Conservation (phyloP, 176 grass and related monocot genomes). For the Lolium multiflorum region DNA sequence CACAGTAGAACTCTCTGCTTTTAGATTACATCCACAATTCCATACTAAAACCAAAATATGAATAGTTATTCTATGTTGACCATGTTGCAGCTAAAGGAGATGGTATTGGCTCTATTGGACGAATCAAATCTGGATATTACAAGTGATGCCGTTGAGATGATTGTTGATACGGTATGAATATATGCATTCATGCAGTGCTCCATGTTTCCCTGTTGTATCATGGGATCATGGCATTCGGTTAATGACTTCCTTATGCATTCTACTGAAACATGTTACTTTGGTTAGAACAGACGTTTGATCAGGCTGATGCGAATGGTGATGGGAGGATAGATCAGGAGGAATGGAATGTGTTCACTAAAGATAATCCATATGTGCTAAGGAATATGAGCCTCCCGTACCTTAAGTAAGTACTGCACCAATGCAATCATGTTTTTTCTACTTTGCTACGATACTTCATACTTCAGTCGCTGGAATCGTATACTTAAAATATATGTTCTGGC, state of each 20-base stretch:
- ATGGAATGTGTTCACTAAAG: conserved; percentile 47
- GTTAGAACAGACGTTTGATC: conserved; percentile 48
- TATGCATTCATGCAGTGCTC: not conserved
- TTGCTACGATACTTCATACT: not conserved
- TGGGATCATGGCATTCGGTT: not conserved
- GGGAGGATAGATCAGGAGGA: conserved; percentile 56
- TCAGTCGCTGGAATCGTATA: too few relatives aligned
- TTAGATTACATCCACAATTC: not conserved
- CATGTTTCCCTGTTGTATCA: not conserved
- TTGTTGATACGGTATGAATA: conserved; percentile 48
- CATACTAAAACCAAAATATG: not conserved
- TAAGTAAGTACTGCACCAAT: conserved; percentile 35
- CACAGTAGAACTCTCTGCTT: not conserved
- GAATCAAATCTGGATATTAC: conserved; percentile 51
- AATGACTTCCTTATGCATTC: not conserved
- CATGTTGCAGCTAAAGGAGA: conserved; percentile 45
- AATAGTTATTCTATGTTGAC: not conserved
- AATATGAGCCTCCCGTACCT: conserved; percentile 63
- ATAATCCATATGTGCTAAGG: conserved; percentile 45
- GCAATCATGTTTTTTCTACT: not conserved
- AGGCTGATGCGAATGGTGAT: conserved; percentile 53
- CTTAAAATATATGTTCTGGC: too few relatives aligned
- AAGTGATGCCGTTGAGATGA: too few relatives aligned
- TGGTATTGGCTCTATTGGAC: conserved; percentile 53
- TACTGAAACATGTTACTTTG: conserved; percentile 28